These are phyloP conservation scores for Lactifluus echinatus DNA, from an alignment of 768 basidiomycete species.

Conservation along the genomic window DNA sequence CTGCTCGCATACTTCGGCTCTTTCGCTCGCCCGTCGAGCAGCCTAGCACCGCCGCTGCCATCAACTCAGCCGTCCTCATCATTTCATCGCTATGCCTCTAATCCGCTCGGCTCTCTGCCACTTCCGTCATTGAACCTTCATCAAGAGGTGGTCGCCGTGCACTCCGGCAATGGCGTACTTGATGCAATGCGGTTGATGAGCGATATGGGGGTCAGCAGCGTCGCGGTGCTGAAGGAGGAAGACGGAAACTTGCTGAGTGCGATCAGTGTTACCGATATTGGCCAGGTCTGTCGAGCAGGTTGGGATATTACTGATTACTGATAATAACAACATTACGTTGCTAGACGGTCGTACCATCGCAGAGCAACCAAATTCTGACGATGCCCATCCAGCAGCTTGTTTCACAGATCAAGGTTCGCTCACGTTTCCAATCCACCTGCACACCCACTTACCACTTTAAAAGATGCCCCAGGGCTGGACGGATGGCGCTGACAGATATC, in stretches of 20 bases:
- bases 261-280: slow-evolving; percentile 76
- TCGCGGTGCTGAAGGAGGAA: slow-evolving; percentile 67
- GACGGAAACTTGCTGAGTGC: slow-evolving; percentile 57
- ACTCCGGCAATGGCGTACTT: slow-evolving; percentile 53
- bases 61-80: slow-evolving; percentile 2
- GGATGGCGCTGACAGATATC: slow-evolving; percentile 73
- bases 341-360: slow-evolving; percentile 69
- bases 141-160: slow-evolving; percentile 52
- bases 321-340: background rate
- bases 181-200: slow-evolving; percentile 85
- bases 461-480: slow-evolving; percentile 53
- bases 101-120: slow-evolving; percentile 45
- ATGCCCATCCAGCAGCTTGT: slow-evolving; percentile 64
- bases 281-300: slow-evolving; percentile 40
- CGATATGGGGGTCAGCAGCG: slow-evolving; percentile 75
- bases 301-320: background rate
- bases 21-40: slow-evolving; percentile 33
- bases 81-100: slow-evolving; percentile 39
- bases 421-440: background rate
- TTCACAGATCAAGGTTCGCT: slow-evolving; percentile 55
- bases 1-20: slow-evolving; percentile 62
- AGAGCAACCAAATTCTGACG: slow-evolving; percentile 69
- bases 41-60: slow-evolving; percentile 1
- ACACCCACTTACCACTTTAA: background rate
- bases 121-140: slow-evolving; percentile 62